Evolutionary conservation across 2,329 filamentous ascomycete genomes (phyloP), one percentile per base, ranked within the genome.

Genomic region (Diaporthe aspalathi): DNA sequence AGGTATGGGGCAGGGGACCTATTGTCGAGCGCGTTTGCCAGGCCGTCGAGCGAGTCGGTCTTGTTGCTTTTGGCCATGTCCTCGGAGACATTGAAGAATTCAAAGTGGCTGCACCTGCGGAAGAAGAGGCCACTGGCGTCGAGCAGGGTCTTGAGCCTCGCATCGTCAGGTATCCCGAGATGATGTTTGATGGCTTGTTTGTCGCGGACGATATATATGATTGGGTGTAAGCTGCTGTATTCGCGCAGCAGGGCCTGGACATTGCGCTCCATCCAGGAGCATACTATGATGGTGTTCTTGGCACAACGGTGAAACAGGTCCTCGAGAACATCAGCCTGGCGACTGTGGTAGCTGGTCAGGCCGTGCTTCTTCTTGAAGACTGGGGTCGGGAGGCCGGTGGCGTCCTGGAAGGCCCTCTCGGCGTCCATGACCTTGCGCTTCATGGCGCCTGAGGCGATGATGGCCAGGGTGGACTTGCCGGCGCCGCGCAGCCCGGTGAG

Each of bases 51-150:
- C 32, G 74, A 77, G 74, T 75, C 77, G 53, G 81, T 77, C 6
- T 78, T 78, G 22, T 81, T 83, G 50, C 60, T 73, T 45, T 73
- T 69, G 7, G 50, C 40, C 50, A 73, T 27, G 35, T 73, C 71
- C 76, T 93, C 91, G 2, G 91, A 91, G 20, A 93, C 83, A 75
- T 94, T 94, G 83, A 90, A 94, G 78, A 94, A 95, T 77, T 94
- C 92, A 73, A 92, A 88, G 75, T 93, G 94, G 14, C 91, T 91
- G 77, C 90, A 93, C 1, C 85, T 85, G 62, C 91, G 85, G 75
- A 93, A 90, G 20, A 92, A 86, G 2, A 85, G 82, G 27, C 84
- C 85, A 74, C 86, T 89, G 17, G 87, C 85, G 22, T 86, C 84
- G 32, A 93, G 80, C 8, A 93, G 83, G 56, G 88, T 88, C 53